Evolutionary conservation across 2,329 filamentous ascomycete species (phyloP), one percentile per base, ranked within the genome.

Genomic region (Fusarium sp.): DNA sequence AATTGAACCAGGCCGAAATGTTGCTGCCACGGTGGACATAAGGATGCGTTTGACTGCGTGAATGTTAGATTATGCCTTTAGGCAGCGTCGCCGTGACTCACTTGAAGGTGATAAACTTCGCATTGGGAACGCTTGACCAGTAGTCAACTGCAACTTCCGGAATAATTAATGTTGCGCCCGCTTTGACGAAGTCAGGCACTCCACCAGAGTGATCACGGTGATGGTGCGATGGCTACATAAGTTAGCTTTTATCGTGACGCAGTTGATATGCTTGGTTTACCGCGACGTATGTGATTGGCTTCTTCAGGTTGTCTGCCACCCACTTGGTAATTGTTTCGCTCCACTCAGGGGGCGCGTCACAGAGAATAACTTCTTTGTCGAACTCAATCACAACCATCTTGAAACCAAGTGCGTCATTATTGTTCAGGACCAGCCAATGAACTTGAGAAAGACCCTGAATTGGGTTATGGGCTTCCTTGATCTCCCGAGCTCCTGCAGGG

Each of bases 311-410:
- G 4, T 31, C 34, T 18, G 25, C 11, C 3, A 71, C 43, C 68
- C 69, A 71, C 11, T 69, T 6, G 3, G 54, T 67, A 10, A 67
- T 65, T 2, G 37, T 42, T 4, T 44, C 23, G 6, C 43, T 58
- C 21, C 52, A 63, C 9, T 55, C 53, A 1, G 55, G 61, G 3
- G 68, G 61, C 0, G 69, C 68, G 31, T 71, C 68, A 2, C 65
- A 65, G 2, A 71, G 61, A 39, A 69, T 63, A 0, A 69, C 58
- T 4, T 69, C 56, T 1, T 52, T 49, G n/a, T 71, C 58, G 39
- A 71, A 69, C 48, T 67, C 69, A 10, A 71, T 45, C 3, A 71
- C 46, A 10, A 69, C 46, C 25, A 71, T 58, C 9, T 71, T 71
- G 0, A 67, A 54, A 0, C 69, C 61, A 11, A 69, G 31, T 4